These are phyloP conservation scores for Pyrus bretschneideri DNA, from an alignment of 306 rosid genomes.

Conservation along the genomic window DNA sequence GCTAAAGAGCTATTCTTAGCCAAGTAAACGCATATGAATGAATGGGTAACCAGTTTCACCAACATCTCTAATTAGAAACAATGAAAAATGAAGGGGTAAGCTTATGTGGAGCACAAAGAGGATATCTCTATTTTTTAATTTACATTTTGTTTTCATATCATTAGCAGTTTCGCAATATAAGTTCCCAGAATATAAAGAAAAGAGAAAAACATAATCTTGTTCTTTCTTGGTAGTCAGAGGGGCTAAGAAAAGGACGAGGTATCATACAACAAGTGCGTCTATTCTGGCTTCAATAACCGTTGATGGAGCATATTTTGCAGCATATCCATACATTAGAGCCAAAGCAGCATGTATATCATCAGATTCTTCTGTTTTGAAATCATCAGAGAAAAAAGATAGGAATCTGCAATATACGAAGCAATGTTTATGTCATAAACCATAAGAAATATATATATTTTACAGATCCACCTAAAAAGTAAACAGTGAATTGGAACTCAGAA, in stretches of 20 bases:
- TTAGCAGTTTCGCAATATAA: background rate
- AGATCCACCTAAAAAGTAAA: background rate
- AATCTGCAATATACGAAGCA: slow-evolving; percentile 56
- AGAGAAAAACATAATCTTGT: background rate
- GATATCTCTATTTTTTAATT: background rate
- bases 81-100: background rate
- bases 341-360: slow-evolving; percentile 98
- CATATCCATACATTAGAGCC: slow-evolving; percentile 98
- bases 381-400: slow-evolving; percentile 78
- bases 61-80: background rate
- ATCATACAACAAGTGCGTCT: slow-evolving; percentile 91
- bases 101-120: background rate
- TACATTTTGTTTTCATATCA: background rate
- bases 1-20: background rate
- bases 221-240: background rate
- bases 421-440: background rate
- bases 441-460: background rate
- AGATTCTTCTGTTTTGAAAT: slow-evolving; percentile 71
- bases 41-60: background rate
- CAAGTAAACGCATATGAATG: background rate
- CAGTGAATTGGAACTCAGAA: background rate
- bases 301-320: slow-evolving; percentile 96
- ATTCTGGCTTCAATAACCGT: slow-evolving; percentile 97
- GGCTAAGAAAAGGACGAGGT: slow-evolving; percentile 22
- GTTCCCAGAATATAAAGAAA: background rate